Evolutionary conservation across 129 eudicot genomes (phyloP).

Genomic region (Pulicaria dysenterica): DNA sequence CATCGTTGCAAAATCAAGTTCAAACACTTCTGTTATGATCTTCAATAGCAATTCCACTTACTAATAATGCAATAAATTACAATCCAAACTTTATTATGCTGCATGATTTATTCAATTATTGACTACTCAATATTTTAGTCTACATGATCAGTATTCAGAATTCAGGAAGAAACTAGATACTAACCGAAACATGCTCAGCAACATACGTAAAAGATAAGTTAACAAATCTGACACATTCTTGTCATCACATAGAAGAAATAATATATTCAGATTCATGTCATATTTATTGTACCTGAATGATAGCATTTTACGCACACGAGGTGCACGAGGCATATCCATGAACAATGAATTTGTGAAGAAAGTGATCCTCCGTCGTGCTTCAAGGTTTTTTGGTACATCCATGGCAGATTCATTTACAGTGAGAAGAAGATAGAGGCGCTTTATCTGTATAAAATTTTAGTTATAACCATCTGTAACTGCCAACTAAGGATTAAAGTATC

Average conservation of each 20-base stretch:
- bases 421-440: constrained; percentile 86
- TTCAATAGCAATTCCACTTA: constrained; percentile 17
- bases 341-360: constrained; percentile 94
- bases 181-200: not conserved
- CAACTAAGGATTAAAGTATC: constrained; percentile 11
- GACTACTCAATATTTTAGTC: not conserved
- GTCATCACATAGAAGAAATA: constrained; percentile 10
- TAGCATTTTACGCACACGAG: constrained; percentile 93
- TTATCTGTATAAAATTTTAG: constrained; percentile 55
- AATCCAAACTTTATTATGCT: not conserved
- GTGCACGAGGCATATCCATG: constrained; percentile 99
- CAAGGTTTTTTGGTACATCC: constrained; percentile 96
- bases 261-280: constrained; percentile 4
- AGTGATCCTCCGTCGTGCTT: constrained; percentile 93
- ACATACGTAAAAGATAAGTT: constrained; percentile 7
- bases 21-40: constrained; percentile 15
- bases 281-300: constrained; percentile 77
- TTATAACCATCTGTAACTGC: constrained; percentile 1
- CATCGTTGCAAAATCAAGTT: constrained; percentile 5
- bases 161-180: constrained; percentile 11
- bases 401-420: constrained; percentile 97
- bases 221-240: constrained; percentile 9
- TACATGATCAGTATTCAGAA: not conserved
- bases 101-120: not conserved
- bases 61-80: not conserved